Evolutionary conservation across 164 flowering plant genomes (phyloP).

Genomic region (Malania oleifera): DNA sequence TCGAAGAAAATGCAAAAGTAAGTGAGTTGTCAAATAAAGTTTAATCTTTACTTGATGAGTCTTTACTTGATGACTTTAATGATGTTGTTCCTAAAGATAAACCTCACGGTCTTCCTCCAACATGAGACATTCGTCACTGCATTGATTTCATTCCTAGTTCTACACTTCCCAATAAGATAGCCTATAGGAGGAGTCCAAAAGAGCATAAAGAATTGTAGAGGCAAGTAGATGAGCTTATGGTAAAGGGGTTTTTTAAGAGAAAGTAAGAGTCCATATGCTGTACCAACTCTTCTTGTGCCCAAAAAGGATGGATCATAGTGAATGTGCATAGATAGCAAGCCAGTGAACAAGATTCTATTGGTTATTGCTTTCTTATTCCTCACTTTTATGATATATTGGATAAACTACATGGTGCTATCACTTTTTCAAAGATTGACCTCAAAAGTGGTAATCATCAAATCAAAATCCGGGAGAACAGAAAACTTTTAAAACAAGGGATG

Average conservation of each 20-base stretch:
- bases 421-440: too few relatives aligned
- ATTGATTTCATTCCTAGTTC: too few relatives aligned
- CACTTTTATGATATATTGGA: not conserved
- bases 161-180: too few relatives aligned
- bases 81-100: not conserved
- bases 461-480: not conserved
- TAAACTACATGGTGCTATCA: not conserved
- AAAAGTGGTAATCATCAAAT: not conserved
- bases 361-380: not conserved
- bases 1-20: too few relatives aligned
- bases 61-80: too few relatives aligned
- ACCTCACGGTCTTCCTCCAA: not conserved
- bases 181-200: too few relatives aligned
- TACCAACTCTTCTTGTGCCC: not conserved
- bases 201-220: not conserved
- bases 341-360: too few relatives aligned
- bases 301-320: not conserved
- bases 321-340: too few relatives aligned
- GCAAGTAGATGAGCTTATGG: not conserved
- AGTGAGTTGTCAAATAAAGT: too few relatives aligned
- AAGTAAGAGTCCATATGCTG: not conserved
- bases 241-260: not conserved
- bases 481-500: too few relatives aligned
- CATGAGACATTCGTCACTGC: not conserved
- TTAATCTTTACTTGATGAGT: not conserved